Conservation (phyloP, 2,329 filamentous ascomycete species). For the Alternaria hordeiaustralica region DNA sequence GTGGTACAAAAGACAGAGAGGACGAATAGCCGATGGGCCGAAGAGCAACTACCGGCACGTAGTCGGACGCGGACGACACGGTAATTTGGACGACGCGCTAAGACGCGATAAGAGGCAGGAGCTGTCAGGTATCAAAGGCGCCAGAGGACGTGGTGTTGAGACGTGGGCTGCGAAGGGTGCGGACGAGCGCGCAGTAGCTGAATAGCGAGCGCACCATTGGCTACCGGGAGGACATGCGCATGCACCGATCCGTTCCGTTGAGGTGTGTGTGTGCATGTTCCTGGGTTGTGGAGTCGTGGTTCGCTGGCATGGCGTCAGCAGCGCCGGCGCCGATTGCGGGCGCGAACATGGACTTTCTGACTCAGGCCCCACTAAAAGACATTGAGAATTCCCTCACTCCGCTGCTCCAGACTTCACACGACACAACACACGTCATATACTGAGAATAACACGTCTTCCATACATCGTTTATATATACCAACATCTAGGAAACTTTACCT, state of each 20-base stretch:
- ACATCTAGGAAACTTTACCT: background rate
- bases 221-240: background rate
- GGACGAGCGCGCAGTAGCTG: background rate
- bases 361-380: constrained; percentile 20
- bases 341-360: constrained; percentile 15
- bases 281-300: background rate
- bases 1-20: background rate
- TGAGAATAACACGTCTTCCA: background rate
- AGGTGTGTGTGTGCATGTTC: background rate
- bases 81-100: background rate
- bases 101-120: background rate
- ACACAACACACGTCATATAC: constrained; percentile 6
- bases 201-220: background rate
- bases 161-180: background rate
- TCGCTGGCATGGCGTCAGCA: constrained; percentile 6
- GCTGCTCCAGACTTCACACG: constrained; percentile 13
- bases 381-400: constrained; percentile 13
- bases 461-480: background rate
- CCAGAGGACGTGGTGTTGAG: background rate
- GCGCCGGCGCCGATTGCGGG: constrained; percentile 11
- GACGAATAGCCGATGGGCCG: background rate
- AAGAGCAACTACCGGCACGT: background rate
- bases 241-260: constrained; percentile 3
- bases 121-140: constrained; percentile 5
- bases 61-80: background rate